phyloP scores from a whole-genome alignment of 1,284 basidiomycete genomes.

The Tilletia caries region DNA sequence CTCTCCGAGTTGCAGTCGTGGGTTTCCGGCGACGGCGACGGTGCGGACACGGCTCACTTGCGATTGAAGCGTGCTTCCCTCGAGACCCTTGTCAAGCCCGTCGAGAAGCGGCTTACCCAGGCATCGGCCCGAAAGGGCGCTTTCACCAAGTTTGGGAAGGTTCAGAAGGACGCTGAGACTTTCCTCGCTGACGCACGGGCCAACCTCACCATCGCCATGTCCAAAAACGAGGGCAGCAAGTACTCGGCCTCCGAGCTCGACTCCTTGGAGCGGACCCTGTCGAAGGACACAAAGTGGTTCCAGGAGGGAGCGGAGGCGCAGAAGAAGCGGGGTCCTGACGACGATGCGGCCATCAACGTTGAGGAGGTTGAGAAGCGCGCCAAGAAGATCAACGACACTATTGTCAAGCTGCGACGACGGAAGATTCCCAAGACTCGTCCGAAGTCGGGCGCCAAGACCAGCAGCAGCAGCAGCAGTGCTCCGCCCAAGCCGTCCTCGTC shows the following conservation, averaged over 20 bases:
- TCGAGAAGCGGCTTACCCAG: constrained; percentile 81
- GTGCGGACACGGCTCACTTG: constrained; percentile 61
- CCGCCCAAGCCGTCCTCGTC: no score
- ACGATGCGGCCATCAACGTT: constrained; percentile 47
- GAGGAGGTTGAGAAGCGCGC: constrained; percentile 47
- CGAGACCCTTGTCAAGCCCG: constrained; percentile 68
- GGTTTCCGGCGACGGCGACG: constrained; percentile 81
- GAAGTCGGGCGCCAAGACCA: neutral
- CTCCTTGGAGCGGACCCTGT: constrained; percentile 31
- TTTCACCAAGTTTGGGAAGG: constrained; percentile 66
- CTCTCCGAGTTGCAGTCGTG: constrained; percentile 72
- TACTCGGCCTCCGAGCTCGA: constrained; percentile 51
- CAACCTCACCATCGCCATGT: constrained; percentile 64
- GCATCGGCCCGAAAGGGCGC: constrained; percentile 68
- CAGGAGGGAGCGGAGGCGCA: constrained; percentile 41
- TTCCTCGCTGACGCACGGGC: constrained; percentile 75
- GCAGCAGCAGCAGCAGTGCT: neutral
- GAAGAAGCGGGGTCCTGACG: constrained; percentile 30
- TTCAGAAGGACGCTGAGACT: constrained; percentile 61
- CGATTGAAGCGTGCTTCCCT: constrained; percentile 60
- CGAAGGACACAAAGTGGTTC: constrained; percentile 49
- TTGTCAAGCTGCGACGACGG: constrained; percentile 44
- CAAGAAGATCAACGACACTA: constrained; percentile 41
- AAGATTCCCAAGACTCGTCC: constrained; percentile 43
- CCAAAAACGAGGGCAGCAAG: constrained; percentile 37